These are phyloP conservation scores for Anacardium occidentale DNA, from an alignment of 345 rosid genomes.

Conservation along the genomic window DNA sequence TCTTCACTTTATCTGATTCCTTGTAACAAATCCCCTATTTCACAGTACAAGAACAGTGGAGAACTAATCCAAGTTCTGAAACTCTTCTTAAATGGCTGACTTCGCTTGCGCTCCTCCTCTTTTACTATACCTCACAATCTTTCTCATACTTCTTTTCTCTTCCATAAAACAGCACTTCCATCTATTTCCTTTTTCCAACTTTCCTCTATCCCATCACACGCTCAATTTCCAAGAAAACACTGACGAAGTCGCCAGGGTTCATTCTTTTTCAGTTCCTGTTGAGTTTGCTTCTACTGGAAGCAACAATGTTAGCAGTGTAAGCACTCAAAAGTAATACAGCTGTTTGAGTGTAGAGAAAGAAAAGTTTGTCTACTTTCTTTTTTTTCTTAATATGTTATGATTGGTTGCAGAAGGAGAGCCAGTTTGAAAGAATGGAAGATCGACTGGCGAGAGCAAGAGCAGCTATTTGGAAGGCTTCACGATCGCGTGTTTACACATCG, in stretches of 20 bases:
- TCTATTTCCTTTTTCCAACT: conserved; percentile 22
- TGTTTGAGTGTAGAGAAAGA: conserved; percentile 20
- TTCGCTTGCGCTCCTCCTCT: conserved; percentile 39
- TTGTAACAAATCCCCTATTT: neutral
- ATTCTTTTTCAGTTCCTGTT: conserved; percentile 15
- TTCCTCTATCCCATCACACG: conserved; percentile 3
- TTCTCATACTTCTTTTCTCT: conserved; percentile 45
- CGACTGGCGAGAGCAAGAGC: conserved; percentile 64
- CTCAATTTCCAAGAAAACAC: neutral
- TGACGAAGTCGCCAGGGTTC: neutral
- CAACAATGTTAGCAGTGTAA: neutral
- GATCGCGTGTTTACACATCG: conserved; percentile 28
- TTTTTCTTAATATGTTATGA: neutral
- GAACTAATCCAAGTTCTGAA: neutral
- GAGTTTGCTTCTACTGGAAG: neutral
- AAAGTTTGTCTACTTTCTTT: neutral
- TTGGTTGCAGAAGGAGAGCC: conserved; percentile 24
- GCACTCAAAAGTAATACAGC: neutral
- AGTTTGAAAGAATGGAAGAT: conserved; percentile 46
- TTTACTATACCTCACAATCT: conserved; percentile 41
- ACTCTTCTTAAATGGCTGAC: conserved; percentile 38
- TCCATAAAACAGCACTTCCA: conserved; percentile 35
- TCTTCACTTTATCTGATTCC: neutral
- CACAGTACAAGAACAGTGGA: neutral
- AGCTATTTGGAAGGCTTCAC: conserved; percentile 48